Conservation (phyloP, 177 flowering plant genomes). For the Vitis hybrid region DNA sequence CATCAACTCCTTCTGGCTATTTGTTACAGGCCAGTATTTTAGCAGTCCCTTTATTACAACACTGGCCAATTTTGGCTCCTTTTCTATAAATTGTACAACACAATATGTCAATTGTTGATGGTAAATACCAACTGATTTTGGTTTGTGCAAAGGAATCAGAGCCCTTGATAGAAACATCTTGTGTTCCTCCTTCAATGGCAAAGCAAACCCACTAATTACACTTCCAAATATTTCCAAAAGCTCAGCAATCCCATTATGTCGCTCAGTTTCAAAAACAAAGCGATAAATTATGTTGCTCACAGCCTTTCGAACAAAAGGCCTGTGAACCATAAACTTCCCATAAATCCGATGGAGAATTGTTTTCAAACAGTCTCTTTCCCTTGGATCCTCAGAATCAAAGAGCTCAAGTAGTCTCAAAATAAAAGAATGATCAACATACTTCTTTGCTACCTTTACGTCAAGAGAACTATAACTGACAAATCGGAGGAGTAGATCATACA, state of each 20-base stretch:
- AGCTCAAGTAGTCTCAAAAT: slow-evolving; percentile 48
- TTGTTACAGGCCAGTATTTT: slow-evolving; percentile 63
- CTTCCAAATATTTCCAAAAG: slow-evolving; percentile 64
- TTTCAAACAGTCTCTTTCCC: slow-evolving; percentile 65
- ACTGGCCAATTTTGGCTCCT: slow-evolving; percentile 49
- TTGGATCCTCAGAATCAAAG: slow-evolving; percentile 63
- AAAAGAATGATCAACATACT: slow-evolving; percentile 46
- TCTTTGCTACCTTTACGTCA: slow-evolving; percentile 52
- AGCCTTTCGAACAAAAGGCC: slow-evolving; percentile 54
- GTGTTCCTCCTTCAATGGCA: slow-evolving; percentile 65
- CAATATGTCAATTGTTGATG: slow-evolving; percentile 62
- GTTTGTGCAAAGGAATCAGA: slow-evolving; percentile 57
- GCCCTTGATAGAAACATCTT: slow-evolving; percentile 45
- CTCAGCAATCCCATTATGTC: slow-evolving; percentile 66
- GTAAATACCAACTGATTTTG: slow-evolving; percentile 53
- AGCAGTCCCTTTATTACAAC: slow-evolving; percentile 46
- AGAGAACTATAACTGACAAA: slow-evolving; percentile 38
- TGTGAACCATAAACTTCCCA: slow-evolving; percentile 65
- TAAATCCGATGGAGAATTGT: slow-evolving; percentile 57
- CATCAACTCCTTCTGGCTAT: slow-evolving; percentile 67
- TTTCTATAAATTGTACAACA: slow-evolving; percentile 57
- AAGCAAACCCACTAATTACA: slow-evolving; percentile 58
- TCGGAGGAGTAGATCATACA: slow-evolving; percentile 51
- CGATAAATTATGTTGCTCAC: slow-evolving; percentile 56
- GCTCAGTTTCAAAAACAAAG: slow-evolving; percentile 57